These are phyloP conservation scores for Penicillium coprophilum DNA, from an alignment of 495 filamentous ascomycete species.

Conservation along the genomic window DNA sequence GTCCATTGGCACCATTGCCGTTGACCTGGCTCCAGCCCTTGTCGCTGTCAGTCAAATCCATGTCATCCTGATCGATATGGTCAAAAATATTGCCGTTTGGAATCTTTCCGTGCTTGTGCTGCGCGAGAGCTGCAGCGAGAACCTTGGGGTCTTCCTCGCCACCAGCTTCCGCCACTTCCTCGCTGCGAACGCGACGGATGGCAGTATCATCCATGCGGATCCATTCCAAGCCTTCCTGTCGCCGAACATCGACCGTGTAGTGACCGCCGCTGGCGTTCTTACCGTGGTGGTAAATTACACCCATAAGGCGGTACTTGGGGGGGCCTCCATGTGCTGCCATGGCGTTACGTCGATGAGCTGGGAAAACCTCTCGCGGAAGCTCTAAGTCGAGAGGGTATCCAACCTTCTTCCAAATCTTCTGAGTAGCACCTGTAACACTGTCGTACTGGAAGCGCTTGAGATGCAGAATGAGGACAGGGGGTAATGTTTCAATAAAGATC, in stretches of 20 bases:
- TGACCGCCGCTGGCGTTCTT: constrained; percentile 94
- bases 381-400: constrained; percentile 93
- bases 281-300: constrained; percentile 97
- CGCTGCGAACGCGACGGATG: constrained; percentile 78
- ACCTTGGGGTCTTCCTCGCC: constrained; percentile 74
- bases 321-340: constrained; percentile 62
- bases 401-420: constrained; percentile 98
- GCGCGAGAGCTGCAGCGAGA: constrained; percentile 62
- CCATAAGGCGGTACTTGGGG: constrained; percentile 79
- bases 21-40: constrained; percentile 86
- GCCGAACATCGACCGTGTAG: constrained; percentile 93
- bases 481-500: constrained; percentile 88
- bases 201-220: constrained; percentile 92
- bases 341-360: constrained; percentile 65
- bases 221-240: constrained; percentile 93
- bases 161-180: constrained; percentile 88
- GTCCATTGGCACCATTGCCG: constrained; percentile 47
- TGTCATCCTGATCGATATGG: constrained; percentile 66
- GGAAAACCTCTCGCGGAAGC: constrained; percentile 90
- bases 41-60: constrained; percentile 56
- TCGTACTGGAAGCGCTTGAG: constrained; percentile 98
- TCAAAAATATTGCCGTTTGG: constrained; percentile 67
- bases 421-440: constrained; percentile 74
- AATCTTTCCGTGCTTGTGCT: constrained; percentile 59
- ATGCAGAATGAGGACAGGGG: constrained; percentile 90